Conservation (phyloP, 148 eudicot genomes). For the Rhododendron williamsianum region DNA sequence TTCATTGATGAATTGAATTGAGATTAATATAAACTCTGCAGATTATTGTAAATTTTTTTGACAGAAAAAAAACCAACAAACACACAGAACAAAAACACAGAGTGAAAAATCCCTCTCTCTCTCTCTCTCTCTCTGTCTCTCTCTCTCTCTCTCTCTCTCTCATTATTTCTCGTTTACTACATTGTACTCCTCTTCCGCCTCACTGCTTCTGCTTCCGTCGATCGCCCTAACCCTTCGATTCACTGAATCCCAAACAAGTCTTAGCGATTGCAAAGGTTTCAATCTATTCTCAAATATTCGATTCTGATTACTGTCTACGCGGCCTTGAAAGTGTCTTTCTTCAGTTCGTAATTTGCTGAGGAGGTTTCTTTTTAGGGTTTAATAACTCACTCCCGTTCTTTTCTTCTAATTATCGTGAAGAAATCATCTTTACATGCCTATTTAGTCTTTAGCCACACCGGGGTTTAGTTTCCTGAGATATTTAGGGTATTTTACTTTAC, state of each 20-base stretch:
- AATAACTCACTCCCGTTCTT: not conserved
- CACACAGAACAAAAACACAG: no score
- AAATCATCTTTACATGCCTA: not conserved
- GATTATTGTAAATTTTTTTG: no score
- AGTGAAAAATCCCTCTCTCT: no score
- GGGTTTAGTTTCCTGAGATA: not conserved
- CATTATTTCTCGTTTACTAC: no score
- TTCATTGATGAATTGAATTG: no score
- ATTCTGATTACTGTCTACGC: not conserved
- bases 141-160: no score
- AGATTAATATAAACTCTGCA: no score
- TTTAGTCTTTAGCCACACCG: not conserved
- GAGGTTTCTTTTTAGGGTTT: not conserved
- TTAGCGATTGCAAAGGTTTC: slow-evolving; percentile 8
- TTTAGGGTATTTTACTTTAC: not conserved
- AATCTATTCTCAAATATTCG: not conserved
- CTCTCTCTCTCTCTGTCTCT: no score
- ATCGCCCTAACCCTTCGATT: not conserved
- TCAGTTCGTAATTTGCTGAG: not conserved
- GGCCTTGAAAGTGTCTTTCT: not conserved
- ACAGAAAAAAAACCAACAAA: no score
- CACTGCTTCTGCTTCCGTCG: not conserved
- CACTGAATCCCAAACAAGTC: not conserved
- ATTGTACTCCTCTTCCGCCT: not conserved
- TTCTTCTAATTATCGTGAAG: not conserved